Evolutionary conservation across 2,329 filamentous ascomycete genomes (phyloP).

Genomic region (Purpureocillium lavendulum): DNA sequence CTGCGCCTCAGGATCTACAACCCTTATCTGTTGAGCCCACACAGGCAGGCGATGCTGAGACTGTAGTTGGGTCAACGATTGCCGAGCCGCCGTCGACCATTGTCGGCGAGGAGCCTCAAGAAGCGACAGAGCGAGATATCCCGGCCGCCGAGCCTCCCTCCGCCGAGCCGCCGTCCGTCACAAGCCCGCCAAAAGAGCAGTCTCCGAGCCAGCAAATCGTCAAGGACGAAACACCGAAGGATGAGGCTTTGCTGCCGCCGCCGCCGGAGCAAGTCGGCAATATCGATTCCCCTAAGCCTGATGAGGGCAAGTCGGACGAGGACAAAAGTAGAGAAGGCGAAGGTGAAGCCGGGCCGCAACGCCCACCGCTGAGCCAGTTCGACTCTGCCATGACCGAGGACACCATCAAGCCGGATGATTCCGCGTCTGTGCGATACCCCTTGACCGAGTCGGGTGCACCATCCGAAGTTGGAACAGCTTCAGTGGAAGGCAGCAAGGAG

Average conservation of each 20-base stretch:
- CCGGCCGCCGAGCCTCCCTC: conserved; percentile 5
- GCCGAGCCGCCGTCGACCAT: conserved; percentile 22
- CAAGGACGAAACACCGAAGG: neutral
- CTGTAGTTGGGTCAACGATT: conserved; percentile 14
- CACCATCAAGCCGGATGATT: conserved; percentile 28
- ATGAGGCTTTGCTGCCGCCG: conserved; percentile 22
- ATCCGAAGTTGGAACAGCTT: conserved; percentile 16
- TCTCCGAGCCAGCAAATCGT: neutral
- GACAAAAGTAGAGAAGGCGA: conserved; percentile 18
- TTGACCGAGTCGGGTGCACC: conserved; percentile 19
- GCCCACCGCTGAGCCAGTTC: conserved; percentile 14
- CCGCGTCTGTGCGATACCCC: conserved; percentile 22
- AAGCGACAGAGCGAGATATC: conserved; percentile 16
- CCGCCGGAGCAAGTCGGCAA: conserved; percentile 32
- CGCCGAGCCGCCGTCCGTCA: too few relatives aligned
- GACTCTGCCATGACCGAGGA: conserved; percentile 28
- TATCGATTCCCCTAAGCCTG: conserved; percentile 24
- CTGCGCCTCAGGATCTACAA: conserved; percentile 7
- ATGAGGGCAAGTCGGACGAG: conserved; percentile 15
- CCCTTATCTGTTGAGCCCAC: neutral
- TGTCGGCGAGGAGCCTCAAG: conserved; percentile 19
- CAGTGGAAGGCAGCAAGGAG: conserved; percentile 13
- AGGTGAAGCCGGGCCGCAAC: conserved; percentile 10
- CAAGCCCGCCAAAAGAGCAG: neutral
- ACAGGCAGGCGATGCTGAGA: conserved; percentile 4